Conservation (phyloP, 768 basidiomycete genomes). For the Panellus pusillus region DNA sequence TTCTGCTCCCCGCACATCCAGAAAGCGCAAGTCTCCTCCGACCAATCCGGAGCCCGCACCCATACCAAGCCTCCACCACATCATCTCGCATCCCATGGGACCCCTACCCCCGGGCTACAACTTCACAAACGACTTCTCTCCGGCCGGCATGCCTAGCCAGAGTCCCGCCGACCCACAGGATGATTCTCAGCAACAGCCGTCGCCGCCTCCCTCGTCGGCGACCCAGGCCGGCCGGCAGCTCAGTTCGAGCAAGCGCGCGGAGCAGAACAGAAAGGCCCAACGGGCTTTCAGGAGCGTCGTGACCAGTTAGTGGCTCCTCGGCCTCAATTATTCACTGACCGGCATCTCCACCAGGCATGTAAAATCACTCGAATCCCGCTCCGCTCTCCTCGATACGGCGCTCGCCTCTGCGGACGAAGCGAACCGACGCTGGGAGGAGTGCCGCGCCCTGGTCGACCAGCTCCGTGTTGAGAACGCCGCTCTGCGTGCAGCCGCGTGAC, state of each 20-base stretch:
- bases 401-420: conserved; percentile 86
- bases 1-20: conserved; percentile 43
- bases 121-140: conserved; percentile 53
- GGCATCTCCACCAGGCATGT: conserved; percentile 59
- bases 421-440: conserved; percentile 88
- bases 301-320: conserved; percentile 66
- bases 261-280: conserved; percentile 94
- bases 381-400: conserved; percentile 82
- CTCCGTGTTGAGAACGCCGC: conserved; percentile 82
- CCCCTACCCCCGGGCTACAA: conserved; percentile 50
- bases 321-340: conserved; percentile 10
- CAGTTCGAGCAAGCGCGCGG: conserved; percentile 83
- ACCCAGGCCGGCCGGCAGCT: conserved; percentile 51
- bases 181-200: conserved; percentile 26
- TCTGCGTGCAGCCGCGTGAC: conserved; percentile 67
- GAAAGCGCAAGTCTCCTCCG: conserved; percentile 74
- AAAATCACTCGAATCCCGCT: conserved; percentile 83
- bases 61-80: conserved; percentile 32
- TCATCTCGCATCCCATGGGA: conserved; percentile 47
- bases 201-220: conserved; percentile 30
- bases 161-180: conserved; percentile 27
- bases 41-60: conserved; percentile 29
- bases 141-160: conserved; percentile 48
- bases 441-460: conserved; percentile 85
- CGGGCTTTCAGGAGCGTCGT: conserved; percentile 87